phyloP scores from a whole-genome alignment of 2,329 filamentous ascomycete genomes.

The Botryotinia narcissicola region DNA sequence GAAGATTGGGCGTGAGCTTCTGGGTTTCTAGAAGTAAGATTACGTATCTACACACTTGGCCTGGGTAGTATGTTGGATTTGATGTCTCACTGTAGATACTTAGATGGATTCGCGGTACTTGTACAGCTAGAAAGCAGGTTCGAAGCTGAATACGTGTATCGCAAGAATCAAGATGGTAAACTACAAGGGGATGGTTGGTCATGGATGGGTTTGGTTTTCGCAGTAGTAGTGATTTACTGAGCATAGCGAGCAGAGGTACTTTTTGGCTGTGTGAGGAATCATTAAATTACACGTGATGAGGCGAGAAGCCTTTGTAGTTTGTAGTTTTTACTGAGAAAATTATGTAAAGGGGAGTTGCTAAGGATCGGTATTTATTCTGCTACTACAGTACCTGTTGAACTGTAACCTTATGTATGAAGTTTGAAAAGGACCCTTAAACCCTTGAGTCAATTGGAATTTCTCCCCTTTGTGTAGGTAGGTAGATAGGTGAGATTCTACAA shows the following conservation, averaged over 20 bases:
- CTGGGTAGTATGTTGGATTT: background rate
- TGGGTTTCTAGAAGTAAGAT: background rate
- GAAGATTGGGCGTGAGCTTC: background rate
- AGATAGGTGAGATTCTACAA: background rate
- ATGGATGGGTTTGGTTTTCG: too few relatives aligned
- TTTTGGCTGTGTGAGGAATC: background rate
- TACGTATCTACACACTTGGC: background rate
- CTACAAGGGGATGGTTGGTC: too few relatives aligned
- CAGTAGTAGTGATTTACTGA: background rate
- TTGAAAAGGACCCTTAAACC: background rate
- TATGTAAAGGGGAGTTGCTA: too few relatives aligned
- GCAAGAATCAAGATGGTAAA: background rate
- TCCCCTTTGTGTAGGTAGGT: background rate
- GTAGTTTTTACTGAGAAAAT: too few relatives aligned
- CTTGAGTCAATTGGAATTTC: background rate
- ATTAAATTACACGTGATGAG: background rate
- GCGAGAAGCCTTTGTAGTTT: too few relatives aligned
- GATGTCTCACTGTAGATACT: background rate
- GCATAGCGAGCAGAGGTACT: background rate
- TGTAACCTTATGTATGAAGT: background rate
- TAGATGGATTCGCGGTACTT: background rate
- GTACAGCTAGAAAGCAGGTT: background rate
- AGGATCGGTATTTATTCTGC: too few relatives aligned
- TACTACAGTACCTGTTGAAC: background rate
- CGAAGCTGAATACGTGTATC: background rate